Evolutionary conservation across 2,329 filamentous ascomycete species (phyloP).

Genomic region (Chrysoporthe deuterocubensis): DNA sequence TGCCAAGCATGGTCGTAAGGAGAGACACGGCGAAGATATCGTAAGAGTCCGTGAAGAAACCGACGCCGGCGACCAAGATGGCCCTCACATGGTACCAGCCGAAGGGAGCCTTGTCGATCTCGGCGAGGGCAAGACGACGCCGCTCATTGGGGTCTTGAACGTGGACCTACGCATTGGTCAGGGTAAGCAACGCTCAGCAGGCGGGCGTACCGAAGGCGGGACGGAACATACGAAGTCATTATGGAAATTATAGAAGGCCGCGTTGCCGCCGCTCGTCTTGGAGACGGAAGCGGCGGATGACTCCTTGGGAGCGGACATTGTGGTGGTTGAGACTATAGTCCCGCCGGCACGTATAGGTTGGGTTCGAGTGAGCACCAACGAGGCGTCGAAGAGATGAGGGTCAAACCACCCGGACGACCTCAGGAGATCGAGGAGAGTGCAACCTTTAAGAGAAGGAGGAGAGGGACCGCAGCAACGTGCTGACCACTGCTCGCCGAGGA

Average conservation of each 20-base stretch:
- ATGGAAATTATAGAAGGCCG: conserved; percentile 77
- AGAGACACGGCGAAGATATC: conserved; percentile 80
- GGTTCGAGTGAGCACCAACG: conserved; percentile 1
- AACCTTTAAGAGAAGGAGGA: conserved; percentile 8
- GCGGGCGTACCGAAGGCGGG: conserved; percentile 41
- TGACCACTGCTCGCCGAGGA: conserved; percentile 14
- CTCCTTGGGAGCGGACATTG: conserved; percentile 30
- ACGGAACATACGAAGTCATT: conserved; percentile 60
- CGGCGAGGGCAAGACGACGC: conserved; percentile 75
- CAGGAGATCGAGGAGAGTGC: neutral
- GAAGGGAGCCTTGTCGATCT: conserved; percentile 81
- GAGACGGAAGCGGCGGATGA: conserved; percentile 30
- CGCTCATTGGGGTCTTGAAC: conserved; percentile 77
- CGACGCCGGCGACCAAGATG: conserved; percentile 77
- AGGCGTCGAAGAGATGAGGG: neutral
- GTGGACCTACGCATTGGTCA: conserved; percentile 40
- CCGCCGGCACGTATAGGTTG: neutral
- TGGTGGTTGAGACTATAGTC: conserved; percentile 6
- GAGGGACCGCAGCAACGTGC: neutral
- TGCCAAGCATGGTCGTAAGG: conserved; percentile 75
- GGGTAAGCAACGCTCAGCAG: neutral
- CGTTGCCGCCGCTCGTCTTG: conserved; percentile 67
- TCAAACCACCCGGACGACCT: conserved; percentile 2
- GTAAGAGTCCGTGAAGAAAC: conserved; percentile 82
- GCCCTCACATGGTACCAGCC: conserved; percentile 85